These are phyloP conservation scores for Ramaria sp. DNA, from an alignment of 768 basidiomycete species.

Conservation along the genomic window DNA sequence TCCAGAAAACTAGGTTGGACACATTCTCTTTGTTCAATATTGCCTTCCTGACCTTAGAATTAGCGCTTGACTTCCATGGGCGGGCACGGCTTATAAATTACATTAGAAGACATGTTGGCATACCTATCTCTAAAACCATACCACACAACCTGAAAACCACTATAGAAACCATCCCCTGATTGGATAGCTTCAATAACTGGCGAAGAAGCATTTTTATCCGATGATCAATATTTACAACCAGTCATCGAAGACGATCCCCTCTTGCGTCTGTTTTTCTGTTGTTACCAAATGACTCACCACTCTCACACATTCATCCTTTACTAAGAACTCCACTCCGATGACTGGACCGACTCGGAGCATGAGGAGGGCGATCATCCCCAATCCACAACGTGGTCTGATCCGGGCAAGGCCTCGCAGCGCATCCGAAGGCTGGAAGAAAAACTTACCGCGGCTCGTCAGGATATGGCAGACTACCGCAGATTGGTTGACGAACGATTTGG, in stretches of 20 bases:
- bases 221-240: constrained; percentile 77
- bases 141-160: constrained; percentile 33
- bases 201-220: constrained; percentile 49
- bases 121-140: background rate
- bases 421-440: constrained; percentile 54
- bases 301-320: constrained; percentile 3
- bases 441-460: constrained; percentile 45
- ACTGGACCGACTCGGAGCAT: constrained; percentile 69
- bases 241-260: constrained; percentile 79
- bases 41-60: background rate
- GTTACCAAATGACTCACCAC: background rate
- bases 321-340: constrained; percentile 53
- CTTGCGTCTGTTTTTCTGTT: constrained; percentile 50
- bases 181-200: constrained; percentile 41
- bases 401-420: constrained; percentile 27
- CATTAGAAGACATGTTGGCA: constrained; percentile 62
- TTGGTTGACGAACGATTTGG: constrained; percentile 47
- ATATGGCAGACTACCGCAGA: constrained; percentile 50
- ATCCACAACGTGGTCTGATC: constrained; percentile 14
- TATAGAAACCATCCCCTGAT: constrained; percentile 42
- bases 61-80: constrained; percentile 70
- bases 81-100: constrained; percentile 79
- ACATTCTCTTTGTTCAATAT: background rate
- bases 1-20: constrained; percentile 47
- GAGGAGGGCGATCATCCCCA: constrained; percentile 25